A percentile compares a stretch with the other conserved stretches of the same genome.
These are phyloP conservation scores for Neurospora sp. DNA, from an alignment of 495 filamentous ascomycete species.

Conservation along the genomic window DNA sequence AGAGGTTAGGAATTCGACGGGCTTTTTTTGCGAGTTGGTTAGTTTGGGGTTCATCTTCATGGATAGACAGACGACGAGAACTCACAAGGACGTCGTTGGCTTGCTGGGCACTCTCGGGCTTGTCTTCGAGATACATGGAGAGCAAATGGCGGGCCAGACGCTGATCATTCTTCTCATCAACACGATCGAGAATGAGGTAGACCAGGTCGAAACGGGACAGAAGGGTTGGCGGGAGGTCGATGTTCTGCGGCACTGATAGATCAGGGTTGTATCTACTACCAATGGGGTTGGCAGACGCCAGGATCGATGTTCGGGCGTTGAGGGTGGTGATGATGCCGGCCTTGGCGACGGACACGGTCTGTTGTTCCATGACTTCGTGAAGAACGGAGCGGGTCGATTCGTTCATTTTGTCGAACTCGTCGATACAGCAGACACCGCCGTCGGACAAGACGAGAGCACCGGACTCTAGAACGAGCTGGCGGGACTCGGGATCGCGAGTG, in stretches of 20 bases:
- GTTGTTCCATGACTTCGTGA: constrained; percentile 99
- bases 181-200: constrained; percentile 87
- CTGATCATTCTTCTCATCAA: constrained; percentile 81
- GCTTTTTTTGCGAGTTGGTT: constrained; percentile 35
- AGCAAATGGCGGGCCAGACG: constrained; percentile 85
- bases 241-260: constrained; percentile 92
- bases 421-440: constrained; percentile 96
- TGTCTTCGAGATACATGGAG: constrained; percentile 94
- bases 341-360: constrained; percentile 97
- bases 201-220: constrained; percentile 94
- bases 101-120: constrained; percentile 69
- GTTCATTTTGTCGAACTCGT: constrained; percentile 99
- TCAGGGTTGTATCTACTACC: constrained; percentile 95
- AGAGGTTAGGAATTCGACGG: constrained; percentile 87
- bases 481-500: constrained; percentile 81
- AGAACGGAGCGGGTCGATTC: constrained; percentile 91
- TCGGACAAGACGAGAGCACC: constrained; percentile 92
- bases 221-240: constrained; percentile 90
- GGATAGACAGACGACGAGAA: neutral
- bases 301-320: constrained; percentile 86
- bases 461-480: constrained; percentile 92
- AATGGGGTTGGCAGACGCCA: constrained; percentile 96
- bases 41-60: constrained; percentile 6
- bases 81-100: constrained; percentile 67
- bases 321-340: constrained; percentile 97